Conservation (phyloP, 495 filamentous ascomycete species). For the Rhizodiscina lignyota region DNA sequence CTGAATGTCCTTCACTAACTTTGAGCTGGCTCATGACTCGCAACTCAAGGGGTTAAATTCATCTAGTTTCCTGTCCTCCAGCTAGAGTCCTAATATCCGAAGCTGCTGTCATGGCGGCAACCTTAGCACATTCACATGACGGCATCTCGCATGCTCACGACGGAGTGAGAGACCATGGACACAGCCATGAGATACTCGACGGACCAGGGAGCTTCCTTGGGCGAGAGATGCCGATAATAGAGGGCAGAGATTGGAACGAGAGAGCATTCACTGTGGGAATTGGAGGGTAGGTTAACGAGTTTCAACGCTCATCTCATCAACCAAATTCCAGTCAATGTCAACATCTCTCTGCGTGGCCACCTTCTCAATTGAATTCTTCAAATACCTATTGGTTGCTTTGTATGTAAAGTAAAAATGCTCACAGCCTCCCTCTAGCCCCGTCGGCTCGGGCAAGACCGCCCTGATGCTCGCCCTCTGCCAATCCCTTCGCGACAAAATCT, state of each 20-base stretch:
- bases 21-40: too few species aligned
- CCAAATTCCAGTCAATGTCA: too few species aligned
- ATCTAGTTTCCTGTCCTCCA: too few species aligned
- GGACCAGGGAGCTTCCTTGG: conserved; percentile 79
- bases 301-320: too few species aligned
- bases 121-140: conserved; percentile 47
- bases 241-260: conserved; percentile 77
- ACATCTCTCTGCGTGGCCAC: too few species aligned
- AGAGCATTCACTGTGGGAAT: conserved; percentile 91
- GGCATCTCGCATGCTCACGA: conserved; percentile 32
- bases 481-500: conserved; percentile 57
- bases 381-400: too few species aligned
- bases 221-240: conserved; percentile 85
- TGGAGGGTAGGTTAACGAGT: conserved; percentile 54
- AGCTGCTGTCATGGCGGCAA: too few species aligned
- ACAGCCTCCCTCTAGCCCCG: conserved; percentile 41
- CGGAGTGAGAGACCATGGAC: conserved; percentile 58
- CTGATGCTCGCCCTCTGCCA: conserved; percentile 83
- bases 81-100: too few species aligned
- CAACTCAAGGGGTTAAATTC: too few species aligned
- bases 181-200: conserved; percentile 89
- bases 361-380: too few species aligned
- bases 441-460: conserved; percentile 94
- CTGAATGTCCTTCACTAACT: conserved; percentile 3
- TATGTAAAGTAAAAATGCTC: too few species aligned